These are phyloP conservation scores for Firmiana major DNA, from an alignment of 345 rosid genomes.

Conservation along the genomic window DNA sequence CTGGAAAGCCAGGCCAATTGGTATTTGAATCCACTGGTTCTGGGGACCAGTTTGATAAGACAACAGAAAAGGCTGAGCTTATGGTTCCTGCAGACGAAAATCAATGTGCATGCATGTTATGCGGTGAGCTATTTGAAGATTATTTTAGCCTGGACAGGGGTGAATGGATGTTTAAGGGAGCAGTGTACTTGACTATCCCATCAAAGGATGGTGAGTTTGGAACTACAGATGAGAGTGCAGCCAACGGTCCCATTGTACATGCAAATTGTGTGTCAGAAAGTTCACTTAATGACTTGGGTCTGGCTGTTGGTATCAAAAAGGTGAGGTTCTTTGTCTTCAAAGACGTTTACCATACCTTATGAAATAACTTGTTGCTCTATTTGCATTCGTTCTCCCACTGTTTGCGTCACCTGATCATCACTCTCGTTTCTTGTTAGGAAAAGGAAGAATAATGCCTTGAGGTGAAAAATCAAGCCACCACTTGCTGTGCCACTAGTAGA, in stretches of 20 bases:
- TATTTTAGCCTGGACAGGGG: slow-evolving; percentile 47
- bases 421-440: slow-evolving; percentile 26
- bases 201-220: slow-evolving; percentile 15
- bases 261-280: slow-evolving; percentile 49
- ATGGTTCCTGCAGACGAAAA: slow-evolving; percentile 76
- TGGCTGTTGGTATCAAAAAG: slow-evolving; percentile 47
- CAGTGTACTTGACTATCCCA: slow-evolving; percentile 47
- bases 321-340: slow-evolving; percentile 33
- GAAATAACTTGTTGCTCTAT: neutral
- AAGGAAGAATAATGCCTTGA: slow-evolving; percentile 25
- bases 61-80: slow-evolving; percentile 33
- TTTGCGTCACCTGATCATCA: neutral
- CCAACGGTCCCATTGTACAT: slow-evolving; percentile 63
- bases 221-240: slow-evolving; percentile 25
- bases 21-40: slow-evolving; percentile 36
- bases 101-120: slow-evolving; percentile 75
- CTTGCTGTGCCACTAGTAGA: slow-evolving; percentile 7
- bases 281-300: slow-evolving; percentile 48
- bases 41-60: slow-evolving; percentile 31
- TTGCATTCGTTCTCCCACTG: neutral
- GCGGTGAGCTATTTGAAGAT: slow-evolving; percentile 93
- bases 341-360: neutral
- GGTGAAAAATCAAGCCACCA: slow-evolving; percentile 1
- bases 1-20: slow-evolving; percentile 37
- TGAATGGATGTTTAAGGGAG: slow-evolving; percentile 87